These are phyloP conservation scores for Podila minutissima DNA, from an alignment of 192 early-diverging fungal genomes.

Conservation along the genomic window DNA sequence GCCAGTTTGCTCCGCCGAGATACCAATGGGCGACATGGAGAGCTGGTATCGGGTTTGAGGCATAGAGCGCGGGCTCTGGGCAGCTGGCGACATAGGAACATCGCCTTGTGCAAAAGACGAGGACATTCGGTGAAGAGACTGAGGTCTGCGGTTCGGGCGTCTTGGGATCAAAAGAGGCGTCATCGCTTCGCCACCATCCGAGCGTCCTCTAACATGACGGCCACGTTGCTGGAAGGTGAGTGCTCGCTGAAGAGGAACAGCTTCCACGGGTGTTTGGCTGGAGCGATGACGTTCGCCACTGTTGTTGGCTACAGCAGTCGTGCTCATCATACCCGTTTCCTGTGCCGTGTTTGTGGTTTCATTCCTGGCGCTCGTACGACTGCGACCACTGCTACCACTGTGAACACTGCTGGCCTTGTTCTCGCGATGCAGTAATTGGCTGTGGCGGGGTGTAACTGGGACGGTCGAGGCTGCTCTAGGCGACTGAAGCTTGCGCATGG, in stretches of 20 bases:
- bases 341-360: not conserved
- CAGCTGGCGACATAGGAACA: not conserved
- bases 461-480: not conserved
- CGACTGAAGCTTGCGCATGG: slow-evolving; percentile 21
- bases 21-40: slow-evolving; percentile 1
- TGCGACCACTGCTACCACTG: slow-evolving; percentile 17
- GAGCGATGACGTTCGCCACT: slow-evolving; percentile 4
- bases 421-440: not conserved
- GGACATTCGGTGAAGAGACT: not conserved
- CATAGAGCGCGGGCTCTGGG: not conserved
- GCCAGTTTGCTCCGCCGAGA: not conserved
- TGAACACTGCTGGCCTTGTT: slow-evolving; percentile 13
- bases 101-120: not conserved
- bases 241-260: not conserved
- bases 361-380: slow-evolving; percentile 5
- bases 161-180: not conserved
- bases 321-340: slow-evolving; percentile 3
- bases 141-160: not conserved
- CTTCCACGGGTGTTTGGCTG: not conserved
- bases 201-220: not conserved
- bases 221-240: not conserved
- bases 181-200: not conserved
- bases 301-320: slow-evolving; percentile 22
- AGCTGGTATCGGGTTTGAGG: not conserved
- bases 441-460: not conserved